Evolutionary conservation across 352 stramenopile genomes (phyloP).

Genomic region (Globisporangium megalacanthum): DNA sequence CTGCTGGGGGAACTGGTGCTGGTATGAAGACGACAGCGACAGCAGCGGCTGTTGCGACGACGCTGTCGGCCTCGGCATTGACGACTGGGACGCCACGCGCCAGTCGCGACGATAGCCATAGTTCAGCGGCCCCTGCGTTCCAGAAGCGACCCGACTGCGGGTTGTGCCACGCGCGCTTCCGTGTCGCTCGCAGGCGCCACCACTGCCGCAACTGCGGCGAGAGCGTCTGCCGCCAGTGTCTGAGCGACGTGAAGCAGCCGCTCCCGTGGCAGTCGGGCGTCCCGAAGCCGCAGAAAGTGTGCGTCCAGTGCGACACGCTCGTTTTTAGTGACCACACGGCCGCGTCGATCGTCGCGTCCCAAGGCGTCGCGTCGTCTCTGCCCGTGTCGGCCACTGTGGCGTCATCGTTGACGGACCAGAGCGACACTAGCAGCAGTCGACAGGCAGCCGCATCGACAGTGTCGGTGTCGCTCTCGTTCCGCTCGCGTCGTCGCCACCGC

Average conservation of each 20-base stretch:
- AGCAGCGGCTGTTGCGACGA: no score
- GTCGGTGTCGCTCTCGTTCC: conserved; percentile 12
- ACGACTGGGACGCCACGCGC: no score
- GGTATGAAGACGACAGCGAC: no score
- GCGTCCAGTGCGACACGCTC: conserved; percentile 41
- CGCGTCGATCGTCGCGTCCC: neutral
- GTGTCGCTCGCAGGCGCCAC: conserved; percentile 30
- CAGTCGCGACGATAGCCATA: neutral
- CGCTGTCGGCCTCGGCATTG: no score
- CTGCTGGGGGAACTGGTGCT: no score
- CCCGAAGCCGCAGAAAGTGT: conserved; percentile 51
- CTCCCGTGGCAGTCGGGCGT: conserved; percentile 34
- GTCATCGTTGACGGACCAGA: conserved; percentile 16
- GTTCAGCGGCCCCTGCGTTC: conserved; percentile 20
- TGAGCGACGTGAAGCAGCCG: conserved; percentile 25
- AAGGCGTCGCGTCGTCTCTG: conserved; percentile 10
- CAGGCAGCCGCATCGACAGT: conserved; percentile 7
- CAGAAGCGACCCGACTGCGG: conserved; percentile 27
- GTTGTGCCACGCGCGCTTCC: conserved; percentile 40
- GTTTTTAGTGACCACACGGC: conserved; percentile 21
- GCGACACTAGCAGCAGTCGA: conserved; percentile 2
- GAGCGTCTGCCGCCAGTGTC: conserved; percentile 50
- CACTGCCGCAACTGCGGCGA: conserved; percentile 65
- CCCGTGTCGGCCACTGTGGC: conserved; percentile 13
- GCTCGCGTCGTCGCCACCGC: conserved; percentile 10